Base-by-base conservation (phyloP, 208 protist genomes). In the Leishmania lainsoni region DNA sequence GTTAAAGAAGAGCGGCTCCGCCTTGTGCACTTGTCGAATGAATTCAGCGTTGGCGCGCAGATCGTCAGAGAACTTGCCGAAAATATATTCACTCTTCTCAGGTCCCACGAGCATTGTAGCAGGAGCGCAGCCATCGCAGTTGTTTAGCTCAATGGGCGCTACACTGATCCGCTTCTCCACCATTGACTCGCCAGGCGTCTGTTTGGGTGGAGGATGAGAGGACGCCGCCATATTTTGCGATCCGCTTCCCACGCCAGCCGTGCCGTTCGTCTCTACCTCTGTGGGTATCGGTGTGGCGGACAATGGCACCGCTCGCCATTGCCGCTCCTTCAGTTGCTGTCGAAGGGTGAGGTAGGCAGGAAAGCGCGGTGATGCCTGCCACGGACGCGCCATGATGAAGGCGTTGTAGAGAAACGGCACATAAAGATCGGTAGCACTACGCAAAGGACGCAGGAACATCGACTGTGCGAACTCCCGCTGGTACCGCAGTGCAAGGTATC, bases 391-490 rank as follows among this genome's bases (percentile, higher is more conserved):
- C 87, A 92, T 88, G 42, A 85, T 81, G 66, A 92, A 91, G 73
- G 85, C 89, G 79, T 92, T 90, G 84, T 94, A 90, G 63, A 93
- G 56, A 75, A 93, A 94, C 16, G 10, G 87, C 79, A 45, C 75
- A 59, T 87, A 87, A 4, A 93, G 54, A 61, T 93, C 91, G 8
- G 39, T 39, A 9, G 81, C 61, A 29, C 56, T 77, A 49, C 91
- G 88, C 35, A 39, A 39, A 39, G 35, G 35, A 39, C 35, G 35
- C 35, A 39, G 35, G 35, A 39, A 39, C 35, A 39, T 39, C 35
- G 35, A 39, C 35, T 39, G 35, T 39, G 35, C 85, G 85, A 90
- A 88, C 80, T 92, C 83, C 14, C 72, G 61, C 75, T 88, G 83
- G 80, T 88, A 91, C 45, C 91, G 85, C 17, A 51, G 61, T 14